Evolutionary conservation across 306 rosid genomes (phyloP).

Genomic region (Cucurbita pepo): DNA sequence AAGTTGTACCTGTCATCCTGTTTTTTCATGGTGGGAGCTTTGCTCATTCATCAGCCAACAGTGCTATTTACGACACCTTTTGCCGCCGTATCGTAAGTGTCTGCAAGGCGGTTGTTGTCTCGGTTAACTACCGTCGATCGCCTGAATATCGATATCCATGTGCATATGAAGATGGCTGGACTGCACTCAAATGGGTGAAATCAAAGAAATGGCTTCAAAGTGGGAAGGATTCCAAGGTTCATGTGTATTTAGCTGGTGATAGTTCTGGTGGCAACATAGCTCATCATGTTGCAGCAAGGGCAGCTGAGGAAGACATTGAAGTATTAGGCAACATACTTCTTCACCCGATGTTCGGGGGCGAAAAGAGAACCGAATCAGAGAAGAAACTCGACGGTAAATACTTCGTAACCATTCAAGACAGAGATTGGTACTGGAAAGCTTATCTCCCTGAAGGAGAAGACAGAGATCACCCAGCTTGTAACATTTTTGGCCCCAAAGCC

Average conservation of each 20-base stretch:
- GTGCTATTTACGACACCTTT: slow-evolving; percentile 59
- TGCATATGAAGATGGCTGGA: slow-evolving; percentile 66
- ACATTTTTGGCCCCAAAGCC: slow-evolving; percentile 52
- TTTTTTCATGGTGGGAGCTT: slow-evolving; percentile 79
- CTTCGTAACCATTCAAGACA: slow-evolving; percentile 48
- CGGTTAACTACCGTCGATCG: slow-evolving; percentile 54
- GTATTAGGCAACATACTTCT: slow-evolving; percentile 58
- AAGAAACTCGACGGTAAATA: slow-evolving; percentile 51
- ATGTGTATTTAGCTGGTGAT: slow-evolving; percentile 55
- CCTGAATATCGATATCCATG: slow-evolving; percentile 51
- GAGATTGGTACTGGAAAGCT: slow-evolving; percentile 76
- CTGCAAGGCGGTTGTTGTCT: slow-evolving; percentile 58
- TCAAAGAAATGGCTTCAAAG: slow-evolving; percentile 61
- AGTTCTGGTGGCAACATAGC: slow-evolving; percentile 65
- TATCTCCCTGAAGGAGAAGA: slow-evolving; percentile 60
- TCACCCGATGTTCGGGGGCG: slow-evolving; percentile 56
- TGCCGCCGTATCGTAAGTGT: slow-evolving; percentile 45
- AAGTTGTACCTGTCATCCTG: slow-evolving; percentile 49
- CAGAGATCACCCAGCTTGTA: slow-evolving; percentile 62
- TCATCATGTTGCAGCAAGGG: slow-evolving; percentile 44
- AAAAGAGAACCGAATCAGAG: slow-evolving; percentile 43
- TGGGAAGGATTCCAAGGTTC: slow-evolving; percentile 52
- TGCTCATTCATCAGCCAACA: slow-evolving; percentile 63
- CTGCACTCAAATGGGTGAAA: slow-evolving; percentile 54
- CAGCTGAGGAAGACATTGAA: slow-evolving; percentile 43